Conservation (phyloP, 257 asterid species). For the Mitragyna speciosa region DNA sequence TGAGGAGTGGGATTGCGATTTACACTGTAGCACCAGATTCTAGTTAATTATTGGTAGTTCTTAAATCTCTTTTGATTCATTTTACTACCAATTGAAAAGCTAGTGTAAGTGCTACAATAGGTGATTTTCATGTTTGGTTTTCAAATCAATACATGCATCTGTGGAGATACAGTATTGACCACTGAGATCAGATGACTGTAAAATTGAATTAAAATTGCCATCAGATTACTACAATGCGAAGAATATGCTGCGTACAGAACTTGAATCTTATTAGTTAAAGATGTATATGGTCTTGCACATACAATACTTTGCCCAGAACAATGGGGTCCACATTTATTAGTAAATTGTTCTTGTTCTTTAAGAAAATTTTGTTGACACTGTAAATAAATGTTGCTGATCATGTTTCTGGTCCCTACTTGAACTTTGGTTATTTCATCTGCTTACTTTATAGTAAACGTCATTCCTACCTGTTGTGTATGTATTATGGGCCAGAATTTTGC, state of each 20-base stretch:
- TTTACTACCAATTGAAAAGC: background rate
- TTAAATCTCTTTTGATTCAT: background rate
- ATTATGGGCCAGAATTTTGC: background rate
- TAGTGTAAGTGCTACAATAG: background rate
- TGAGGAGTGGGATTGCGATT: background rate
- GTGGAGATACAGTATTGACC: background rate
- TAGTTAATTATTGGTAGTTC: background rate
- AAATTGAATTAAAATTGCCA: background rate
- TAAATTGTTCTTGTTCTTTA: background rate
- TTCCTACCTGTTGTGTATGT: background rate
- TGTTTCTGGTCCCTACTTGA: background rate
- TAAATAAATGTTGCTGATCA: background rate
- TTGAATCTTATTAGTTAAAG: background rate
- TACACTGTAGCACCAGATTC: background rate
- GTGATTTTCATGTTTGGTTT: background rate
- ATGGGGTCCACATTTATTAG: background rate
- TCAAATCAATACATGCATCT: background rate
- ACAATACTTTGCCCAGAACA: background rate
- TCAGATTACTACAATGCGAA: background rate
- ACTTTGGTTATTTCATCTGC: background rate
- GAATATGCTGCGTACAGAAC: background rate
- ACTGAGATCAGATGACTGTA: background rate
- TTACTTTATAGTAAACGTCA: background rate
- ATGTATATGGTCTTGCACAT: background rate
- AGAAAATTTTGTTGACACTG: background rate